Percentiles rank a stretch among this genome's conserved stretches.
Conservation (phyloP, 805 yeast genomes). For the Pichia pseudocactophila region DNA sequence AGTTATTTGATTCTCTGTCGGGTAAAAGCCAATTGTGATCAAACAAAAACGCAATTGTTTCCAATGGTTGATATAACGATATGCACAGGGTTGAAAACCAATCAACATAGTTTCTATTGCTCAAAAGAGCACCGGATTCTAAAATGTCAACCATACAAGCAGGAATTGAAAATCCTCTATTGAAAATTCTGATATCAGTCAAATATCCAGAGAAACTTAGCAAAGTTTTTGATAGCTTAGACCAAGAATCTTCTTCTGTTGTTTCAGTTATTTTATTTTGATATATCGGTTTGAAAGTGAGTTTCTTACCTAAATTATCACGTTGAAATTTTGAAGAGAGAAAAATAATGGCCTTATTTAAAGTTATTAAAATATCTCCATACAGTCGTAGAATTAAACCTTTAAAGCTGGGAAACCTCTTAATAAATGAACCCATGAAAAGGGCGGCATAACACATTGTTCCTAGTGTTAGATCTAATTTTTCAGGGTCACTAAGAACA, state of each 20-base stretch:
- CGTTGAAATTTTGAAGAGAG: too few species aligned
- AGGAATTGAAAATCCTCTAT: slow-evolving; percentile 30
- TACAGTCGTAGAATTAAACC: background rate
- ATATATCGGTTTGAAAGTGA: too few species aligned
- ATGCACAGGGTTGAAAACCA: slow-evolving; percentile 12
- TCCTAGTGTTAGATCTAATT: slow-evolving; percentile 26
- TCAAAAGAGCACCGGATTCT: slow-evolving; percentile 3
- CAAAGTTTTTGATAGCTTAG: slow-evolving; percentile 4
- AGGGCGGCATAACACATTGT: slow-evolving; percentile 27
- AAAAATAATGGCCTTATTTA: background rate
- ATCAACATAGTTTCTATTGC: slow-evolving; percentile 9
- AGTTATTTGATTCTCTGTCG: slow-evolving; percentile 9
- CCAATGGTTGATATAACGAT: slow-evolving; percentile 26
- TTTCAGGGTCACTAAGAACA: slow-evolving; percentile 21
- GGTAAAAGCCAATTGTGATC: slow-evolving; percentile 26
- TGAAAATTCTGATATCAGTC: slow-evolving; percentile 29
- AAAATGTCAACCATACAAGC: slow-evolving; percentile 12
- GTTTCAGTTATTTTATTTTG: background rate
- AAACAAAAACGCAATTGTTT: slow-evolving; percentile 27
- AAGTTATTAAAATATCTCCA: background rate
- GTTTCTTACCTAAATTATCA: too few species aligned
- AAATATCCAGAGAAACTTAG: slow-evolving; percentile 25
- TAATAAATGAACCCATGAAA: slow-evolving; percentile 15
- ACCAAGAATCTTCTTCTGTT: background rate
- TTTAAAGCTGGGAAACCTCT: slow-evolving; percentile 5